These are phyloP conservation scores for Cryphonectria nitschkei DNA, from an alignment of 2,329 filamentous ascomycete genomes.

Conservation along the genomic window DNA sequence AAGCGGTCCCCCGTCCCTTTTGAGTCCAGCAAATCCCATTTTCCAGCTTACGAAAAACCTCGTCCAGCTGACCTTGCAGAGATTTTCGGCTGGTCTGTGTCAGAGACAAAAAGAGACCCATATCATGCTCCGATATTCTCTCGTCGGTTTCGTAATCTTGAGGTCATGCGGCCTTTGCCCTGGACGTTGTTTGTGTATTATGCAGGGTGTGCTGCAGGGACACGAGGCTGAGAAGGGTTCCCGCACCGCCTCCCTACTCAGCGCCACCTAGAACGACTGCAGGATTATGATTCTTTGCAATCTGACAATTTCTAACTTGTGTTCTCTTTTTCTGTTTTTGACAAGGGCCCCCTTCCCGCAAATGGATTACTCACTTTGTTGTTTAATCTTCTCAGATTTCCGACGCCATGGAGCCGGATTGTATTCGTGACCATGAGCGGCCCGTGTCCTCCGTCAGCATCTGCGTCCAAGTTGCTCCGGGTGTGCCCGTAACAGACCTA, in stretches of 20 bases:
- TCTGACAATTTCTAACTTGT: background rate
- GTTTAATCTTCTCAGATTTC: background rate
- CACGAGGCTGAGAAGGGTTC: background rate
- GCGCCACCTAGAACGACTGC: background rate
- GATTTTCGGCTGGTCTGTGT: background rate
- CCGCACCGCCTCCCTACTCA: background rate
- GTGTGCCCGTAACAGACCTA: background rate
- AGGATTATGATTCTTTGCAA: background rate
- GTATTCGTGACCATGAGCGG: slow-evolving; percentile 20
- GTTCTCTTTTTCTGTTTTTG: background rate
- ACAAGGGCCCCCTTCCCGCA: background rate
- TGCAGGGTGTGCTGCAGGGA: background rate
- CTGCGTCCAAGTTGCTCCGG: slow-evolving; percentile 1
- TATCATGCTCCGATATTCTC: background rate
- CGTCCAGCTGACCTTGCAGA: slow-evolving; percentile 21
- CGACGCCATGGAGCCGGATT: slow-evolving; percentile 17
- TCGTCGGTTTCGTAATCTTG: background rate
- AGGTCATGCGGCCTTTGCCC: background rate
- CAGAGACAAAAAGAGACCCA: slow-evolving; percentile 8
- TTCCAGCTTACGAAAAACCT: slow-evolving; percentile 16
- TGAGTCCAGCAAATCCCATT: slow-evolving; percentile 17
- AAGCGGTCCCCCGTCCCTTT: background rate
- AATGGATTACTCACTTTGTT: background rate
- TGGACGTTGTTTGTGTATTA: too few species aligned
- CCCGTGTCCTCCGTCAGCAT: slow-evolving; percentile 17